A percentile compares a stretch with the other conserved stretches of the same genome.
Evolutionary conservation across 2,329 filamentous ascomycete species (phyloP).

Genomic region (Clarireedia homoeocarpa): DNA sequence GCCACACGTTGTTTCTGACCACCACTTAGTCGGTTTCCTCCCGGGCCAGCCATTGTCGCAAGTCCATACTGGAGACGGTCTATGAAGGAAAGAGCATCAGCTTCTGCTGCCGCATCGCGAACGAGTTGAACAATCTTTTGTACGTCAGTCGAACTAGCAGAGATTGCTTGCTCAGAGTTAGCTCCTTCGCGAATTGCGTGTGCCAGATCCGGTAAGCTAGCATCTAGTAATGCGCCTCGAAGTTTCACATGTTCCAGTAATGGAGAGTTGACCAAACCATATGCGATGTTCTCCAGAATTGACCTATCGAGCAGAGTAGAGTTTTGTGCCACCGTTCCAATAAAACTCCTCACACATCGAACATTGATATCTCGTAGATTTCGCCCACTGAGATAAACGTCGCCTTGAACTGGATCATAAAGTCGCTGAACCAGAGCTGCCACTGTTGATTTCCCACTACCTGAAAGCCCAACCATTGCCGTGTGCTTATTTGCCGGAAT

Average conservation of each 20-base stretch:
- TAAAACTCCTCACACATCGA: not conserved
- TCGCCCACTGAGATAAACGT: not conserved
- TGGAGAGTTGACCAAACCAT: slow-evolving; percentile 3
- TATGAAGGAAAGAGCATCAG: slow-evolving; percentile 2
- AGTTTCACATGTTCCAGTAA: not conserved
- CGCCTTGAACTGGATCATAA: slow-evolving; percentile 36
- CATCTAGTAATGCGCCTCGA: not conserved
- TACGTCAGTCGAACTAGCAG: not conserved
- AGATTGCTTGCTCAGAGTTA: not conserved
- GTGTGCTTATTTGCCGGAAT: slow-evolving; percentile 31
- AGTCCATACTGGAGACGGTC: not conserved
- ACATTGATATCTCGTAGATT: not conserved
- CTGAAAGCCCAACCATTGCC: slow-evolving; percentile 50
- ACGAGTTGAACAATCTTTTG: not conserved
- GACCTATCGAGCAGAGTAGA: slow-evolving; percentile 1
- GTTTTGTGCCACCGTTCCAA: slow-evolving; percentile 1
- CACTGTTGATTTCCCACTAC: slow-evolving; percentile 50
- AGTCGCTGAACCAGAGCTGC: slow-evolving; percentile 47
- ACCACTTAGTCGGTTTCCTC: slow-evolving; percentile 1
- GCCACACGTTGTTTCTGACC: slow-evolving; percentile 32
- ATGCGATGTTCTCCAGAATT: slow-evolving; percentile 2
- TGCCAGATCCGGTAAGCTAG: slow-evolving; percentile 1
- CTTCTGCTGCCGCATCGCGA: not conserved
- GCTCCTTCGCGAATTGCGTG: not conserved
- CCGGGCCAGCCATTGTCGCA: not conserved